phyloP scores from a whole-genome alignment of 2,329 filamentous ascomycete species.

The Tolypocladium tundrense region DNA sequence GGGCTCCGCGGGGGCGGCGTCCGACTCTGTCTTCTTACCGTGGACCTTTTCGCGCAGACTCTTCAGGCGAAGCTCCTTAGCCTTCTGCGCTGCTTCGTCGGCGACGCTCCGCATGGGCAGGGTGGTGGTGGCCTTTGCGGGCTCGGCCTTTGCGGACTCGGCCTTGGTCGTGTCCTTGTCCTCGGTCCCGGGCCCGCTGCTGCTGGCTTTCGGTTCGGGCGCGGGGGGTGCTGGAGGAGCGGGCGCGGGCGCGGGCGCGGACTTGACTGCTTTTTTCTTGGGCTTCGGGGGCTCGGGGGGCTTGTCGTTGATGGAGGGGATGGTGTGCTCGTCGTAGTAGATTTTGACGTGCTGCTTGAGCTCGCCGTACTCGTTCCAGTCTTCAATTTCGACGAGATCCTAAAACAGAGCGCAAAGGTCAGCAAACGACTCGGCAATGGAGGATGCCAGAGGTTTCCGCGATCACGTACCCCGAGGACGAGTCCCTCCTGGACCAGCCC shows the following conservation, averaged over 20 bases:
- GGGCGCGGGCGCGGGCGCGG: conserved; percentile 10
- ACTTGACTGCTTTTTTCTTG: conserved; percentile 11
- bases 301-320: conserved; percentile 43
- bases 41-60: conserved; percentile 44
- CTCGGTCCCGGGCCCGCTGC: neutral
- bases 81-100: conserved; percentile 56
- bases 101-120: conserved; percentile 44
- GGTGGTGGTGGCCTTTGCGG: conserved; percentile 16
- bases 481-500: conserved; percentile 78
- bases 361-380: conserved; percentile 99
- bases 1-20: conserved; percentile 3
- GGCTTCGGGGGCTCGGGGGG: conserved; percentile 29
- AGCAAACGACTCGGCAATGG: neutral
- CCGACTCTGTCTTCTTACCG: conserved; percentile 26
- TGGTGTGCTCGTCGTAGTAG: conserved; percentile 52
- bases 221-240: conserved; percentile 11
- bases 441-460: neutral
- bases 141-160: conserved; percentile 14
- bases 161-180: conserved; percentile 7
- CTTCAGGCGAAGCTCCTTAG: conserved; percentile 48
- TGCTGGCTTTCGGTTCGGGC: conserved; percentile 11
- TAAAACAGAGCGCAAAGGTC: conserved; percentile 22
- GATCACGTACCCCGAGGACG: conserved; percentile 66
- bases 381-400: conserved; percentile 91
- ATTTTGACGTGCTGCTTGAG: conserved; percentile 75